These are phyloP conservation scores for Monosporascus sp. DNA, from an alignment of 2,329 filamentous ascomycete species.

Conservation along the genomic window DNA sequence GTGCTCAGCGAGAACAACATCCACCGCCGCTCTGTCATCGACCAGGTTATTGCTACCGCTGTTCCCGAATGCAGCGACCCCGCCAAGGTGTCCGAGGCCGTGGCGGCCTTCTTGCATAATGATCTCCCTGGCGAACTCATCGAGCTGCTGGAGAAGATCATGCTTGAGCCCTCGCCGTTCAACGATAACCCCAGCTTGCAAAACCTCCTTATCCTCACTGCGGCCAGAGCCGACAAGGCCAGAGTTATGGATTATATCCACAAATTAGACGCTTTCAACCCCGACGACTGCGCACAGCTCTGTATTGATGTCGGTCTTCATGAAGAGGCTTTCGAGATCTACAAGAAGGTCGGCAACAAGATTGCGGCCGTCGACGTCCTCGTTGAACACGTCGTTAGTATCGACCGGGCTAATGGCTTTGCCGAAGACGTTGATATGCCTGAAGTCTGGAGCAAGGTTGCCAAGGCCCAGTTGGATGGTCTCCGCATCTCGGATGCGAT, in stretches of 20 bases:
- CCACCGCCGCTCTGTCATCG: conserved; percentile 86
- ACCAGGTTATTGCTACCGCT: conserved; percentile 93
- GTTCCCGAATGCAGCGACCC: conserved; percentile 91
- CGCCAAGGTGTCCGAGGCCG: conserved; percentile 89
- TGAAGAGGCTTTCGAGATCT: conserved; percentile 97
- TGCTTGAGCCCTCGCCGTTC: conserved; percentile 98
- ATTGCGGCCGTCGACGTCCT: conserved; percentile 82
- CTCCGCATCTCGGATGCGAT: conserved; percentile 89
- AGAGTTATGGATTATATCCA: conserved; percentile 97
- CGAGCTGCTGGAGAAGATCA: conserved; percentile 97
- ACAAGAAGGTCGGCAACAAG: conserved; percentile 95
- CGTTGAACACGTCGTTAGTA: conserved; percentile 94
- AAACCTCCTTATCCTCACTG: conserved; percentile 93
- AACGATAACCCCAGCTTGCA: conserved; percentile 96
- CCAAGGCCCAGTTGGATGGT: conserved; percentile 95
- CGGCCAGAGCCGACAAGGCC: conserved; percentile 91
- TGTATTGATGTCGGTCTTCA: conserved; percentile 93
- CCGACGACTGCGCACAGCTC: conserved; percentile 86
- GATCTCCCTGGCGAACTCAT: conserved; percentile 93
- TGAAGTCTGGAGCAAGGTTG: conserved; percentile 97
- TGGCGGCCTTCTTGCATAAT: conserved; percentile 84
- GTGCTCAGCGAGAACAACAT: conserved; percentile 95
- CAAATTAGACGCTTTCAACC: conserved; percentile 79
- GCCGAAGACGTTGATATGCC: conserved; percentile 90
- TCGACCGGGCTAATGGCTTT: conserved; percentile 92